Evolutionary conservation across 352 stramenopile species (phyloP), one percentile per base, ranked within the genome.

Genomic region (Phytophthora sojae): DNA sequence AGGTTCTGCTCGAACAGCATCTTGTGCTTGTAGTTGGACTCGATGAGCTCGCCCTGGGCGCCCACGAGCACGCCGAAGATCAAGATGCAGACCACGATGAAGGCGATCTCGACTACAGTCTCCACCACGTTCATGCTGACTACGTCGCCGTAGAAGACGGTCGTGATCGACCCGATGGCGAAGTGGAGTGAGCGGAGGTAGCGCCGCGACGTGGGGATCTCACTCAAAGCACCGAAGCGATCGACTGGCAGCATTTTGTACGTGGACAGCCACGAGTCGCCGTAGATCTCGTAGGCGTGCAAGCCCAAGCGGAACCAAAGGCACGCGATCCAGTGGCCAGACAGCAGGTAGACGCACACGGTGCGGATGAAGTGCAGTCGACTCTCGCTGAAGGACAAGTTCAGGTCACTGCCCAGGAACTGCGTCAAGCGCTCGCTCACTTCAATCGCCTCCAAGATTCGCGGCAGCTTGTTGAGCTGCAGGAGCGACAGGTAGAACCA

Each of bases 1-100:
- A 93, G 64, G 54, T 90, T 83, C 70, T 91, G 82, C 69, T 91
- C 85, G 52, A 93, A 91, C 51, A 87, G 59, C 81, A 91, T 90
- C 25, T 81, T 77, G 47, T 84, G 76, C 69, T 89, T 86, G 74
- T 91, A 91, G 51, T 82, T 83, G 23, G 82, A 61, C 62, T 90
- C 82, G 47, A 93, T 81, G 54, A 82, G 77, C 69, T 93, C 80
- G 47, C 78, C 72, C 32, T 91, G 82, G 0, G 82, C 85, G 3
- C 83, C 85, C 2, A 89, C 81, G 6, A 93, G 73, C 56, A 83
- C 85, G n/a, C 85, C 85, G 47, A 89, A 91, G 44, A 91, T 81
- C 57, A 93, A 79, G 60, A 93, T 93, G 58, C 80, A 85, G 9
- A 81, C 53, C n/a, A 93, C 64, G 49, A 91, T 91, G 44, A 93